Conservation (phyloP, 1,284 basidiomycete genomes). For the Volvariella volvacea region DNA sequence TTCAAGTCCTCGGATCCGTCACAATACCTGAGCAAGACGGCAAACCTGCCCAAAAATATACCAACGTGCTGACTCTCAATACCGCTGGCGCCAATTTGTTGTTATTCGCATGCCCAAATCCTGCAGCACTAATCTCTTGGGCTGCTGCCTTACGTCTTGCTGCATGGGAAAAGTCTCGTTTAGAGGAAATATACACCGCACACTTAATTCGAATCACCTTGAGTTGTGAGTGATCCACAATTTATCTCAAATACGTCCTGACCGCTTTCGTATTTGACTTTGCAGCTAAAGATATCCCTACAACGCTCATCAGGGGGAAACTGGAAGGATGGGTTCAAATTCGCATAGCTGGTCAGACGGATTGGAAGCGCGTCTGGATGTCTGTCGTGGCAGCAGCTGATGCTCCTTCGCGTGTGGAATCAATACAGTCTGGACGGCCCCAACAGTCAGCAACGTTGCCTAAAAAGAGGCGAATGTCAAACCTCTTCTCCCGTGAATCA, state of each 20-base stretch:
- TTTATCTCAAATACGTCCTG: conserved; percentile 2
- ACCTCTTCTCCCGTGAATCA: conserved; percentile 48
- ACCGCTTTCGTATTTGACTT: conserved; percentile 4
- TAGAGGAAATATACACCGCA: conserved; percentile 97
- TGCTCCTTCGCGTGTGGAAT: conserved; percentile 3
- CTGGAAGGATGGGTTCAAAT: conserved; percentile 94
- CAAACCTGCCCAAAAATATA: conserved; percentile 49
- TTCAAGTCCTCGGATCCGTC: conserved; percentile 69
- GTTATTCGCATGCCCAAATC: conserved; percentile 79
- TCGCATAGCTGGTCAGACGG: conserved; percentile 89
- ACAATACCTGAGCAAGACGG: conserved; percentile 46
- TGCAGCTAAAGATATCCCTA: conserved; percentile 59
- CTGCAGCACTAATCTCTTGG: conserved; percentile 78
- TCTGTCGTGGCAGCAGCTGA: conserved; percentile 40
- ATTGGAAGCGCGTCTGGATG: conserved; percentile 94
- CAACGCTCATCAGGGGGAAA: conserved; percentile 64
- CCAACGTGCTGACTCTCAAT: conserved; percentile 87
- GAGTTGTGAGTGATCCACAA: conserved; percentile 21
- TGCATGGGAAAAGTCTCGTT: conserved; percentile 91
- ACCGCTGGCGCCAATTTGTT: conserved; percentile 91
- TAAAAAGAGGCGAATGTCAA: conserved; percentile 64
- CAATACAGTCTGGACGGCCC: conserved; percentile 2
- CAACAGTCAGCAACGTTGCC: conserved; percentile 12
- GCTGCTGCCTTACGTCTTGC: conserved; percentile 86
- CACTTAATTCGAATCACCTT: conserved; percentile 80